Conservation (phyloP, 2,329 filamentous ascomycete genomes). For the Talaromyces sp. region DNA sequence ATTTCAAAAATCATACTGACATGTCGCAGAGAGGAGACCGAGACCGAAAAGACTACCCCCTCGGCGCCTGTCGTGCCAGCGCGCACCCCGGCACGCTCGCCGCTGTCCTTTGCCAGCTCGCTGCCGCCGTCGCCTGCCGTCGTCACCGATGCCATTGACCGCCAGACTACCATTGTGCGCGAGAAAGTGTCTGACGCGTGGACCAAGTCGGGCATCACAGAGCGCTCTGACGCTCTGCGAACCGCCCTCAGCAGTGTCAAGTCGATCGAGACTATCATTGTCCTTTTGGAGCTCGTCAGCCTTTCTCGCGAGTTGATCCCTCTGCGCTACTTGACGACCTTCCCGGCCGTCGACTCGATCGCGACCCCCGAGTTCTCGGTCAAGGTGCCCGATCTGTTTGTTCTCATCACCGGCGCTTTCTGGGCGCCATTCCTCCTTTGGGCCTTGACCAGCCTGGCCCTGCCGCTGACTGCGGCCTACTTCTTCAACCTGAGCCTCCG, state of each 20-base stretch:
- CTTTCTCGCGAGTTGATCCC: conserved; percentile 68
- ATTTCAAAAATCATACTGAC: not conserved
- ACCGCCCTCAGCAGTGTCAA: conserved; percentile 63
- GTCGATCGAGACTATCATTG: conserved; percentile 64
- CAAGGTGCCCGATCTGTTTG: conserved; percentile 73
- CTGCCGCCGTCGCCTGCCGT: conserved; percentile 75
- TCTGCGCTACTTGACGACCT: conserved; percentile 65
- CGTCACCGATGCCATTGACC: conserved; percentile 71
- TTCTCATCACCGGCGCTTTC: conserved; percentile 69
- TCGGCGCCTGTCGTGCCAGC: conserved; percentile 44
- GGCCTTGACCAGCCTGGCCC: conserved; percentile 63
- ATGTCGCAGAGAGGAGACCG: conserved; percentile 18
- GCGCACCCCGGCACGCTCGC: conserved; percentile 34
- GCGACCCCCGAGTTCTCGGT: conserved; percentile 57
- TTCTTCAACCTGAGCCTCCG: conserved; percentile 80
- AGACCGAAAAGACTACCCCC: conserved; percentile 36
- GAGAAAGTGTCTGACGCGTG: conserved; percentile 29
- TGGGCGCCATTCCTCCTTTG: conserved; percentile 79
- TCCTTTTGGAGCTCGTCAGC: conserved; percentile 64
- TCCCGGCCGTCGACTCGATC: conserved; percentile 57
- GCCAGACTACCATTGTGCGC: conserved; percentile 42
- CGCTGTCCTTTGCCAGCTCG: conserved; percentile 54
- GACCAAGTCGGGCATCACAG: conserved; percentile 30
- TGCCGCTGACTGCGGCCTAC: conserved; percentile 71
- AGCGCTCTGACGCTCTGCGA: conserved; percentile 58